Conservation (phyloP, 352 stramenopile genomes). For the Lagenidium giganteum region DNA sequence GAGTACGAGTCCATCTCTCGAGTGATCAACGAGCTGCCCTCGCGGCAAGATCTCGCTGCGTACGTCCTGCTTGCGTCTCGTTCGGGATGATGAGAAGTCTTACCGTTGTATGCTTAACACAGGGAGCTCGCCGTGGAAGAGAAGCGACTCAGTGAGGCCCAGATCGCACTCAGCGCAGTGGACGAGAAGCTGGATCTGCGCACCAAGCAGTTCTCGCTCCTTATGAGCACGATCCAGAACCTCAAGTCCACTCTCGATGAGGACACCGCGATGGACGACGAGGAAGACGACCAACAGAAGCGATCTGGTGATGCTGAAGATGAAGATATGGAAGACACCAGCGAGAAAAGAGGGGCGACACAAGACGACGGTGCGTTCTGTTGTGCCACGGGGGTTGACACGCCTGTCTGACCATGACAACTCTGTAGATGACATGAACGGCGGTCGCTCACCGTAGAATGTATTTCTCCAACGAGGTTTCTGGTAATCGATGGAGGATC, state of each 20-base stretch:
- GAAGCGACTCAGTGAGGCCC: constrained; percentile 50
- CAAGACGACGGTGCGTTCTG: constrained; percentile 15
- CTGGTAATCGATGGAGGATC: constrained; percentile 5
- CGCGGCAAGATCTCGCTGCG: constrained; percentile 46
- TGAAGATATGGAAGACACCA: constrained; percentile 64
- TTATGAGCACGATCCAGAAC: constrained; percentile 84
- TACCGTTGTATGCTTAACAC: neutral
- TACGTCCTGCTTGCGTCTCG: constrained; percentile 19
- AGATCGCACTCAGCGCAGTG: constrained; percentile 41
- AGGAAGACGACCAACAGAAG: constrained; percentile 41
- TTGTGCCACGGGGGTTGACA: neutral
- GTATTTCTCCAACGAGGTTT: too few relatives aligned
- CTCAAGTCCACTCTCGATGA: constrained; percentile 76
- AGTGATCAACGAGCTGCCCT: constrained; percentile 80
- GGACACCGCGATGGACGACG: constrained; percentile 47
- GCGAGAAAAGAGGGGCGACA: constrained; percentile 7
- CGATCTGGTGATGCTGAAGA: constrained; percentile 38
- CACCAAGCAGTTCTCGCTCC: constrained; percentile 74
- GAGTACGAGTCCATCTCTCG: constrained; percentile 84
- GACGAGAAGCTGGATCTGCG: constrained; percentile 62
- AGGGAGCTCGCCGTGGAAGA: constrained; percentile 59
- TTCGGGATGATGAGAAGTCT: neutral
- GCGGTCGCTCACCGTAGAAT: constrained; percentile 8
- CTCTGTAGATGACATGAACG: constrained; percentile 7
- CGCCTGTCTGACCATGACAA: neutral